These are phyloP conservation scores for Rheum nobile DNA, from an alignment of 148 eudicot species.

Conservation along the genomic window DNA sequence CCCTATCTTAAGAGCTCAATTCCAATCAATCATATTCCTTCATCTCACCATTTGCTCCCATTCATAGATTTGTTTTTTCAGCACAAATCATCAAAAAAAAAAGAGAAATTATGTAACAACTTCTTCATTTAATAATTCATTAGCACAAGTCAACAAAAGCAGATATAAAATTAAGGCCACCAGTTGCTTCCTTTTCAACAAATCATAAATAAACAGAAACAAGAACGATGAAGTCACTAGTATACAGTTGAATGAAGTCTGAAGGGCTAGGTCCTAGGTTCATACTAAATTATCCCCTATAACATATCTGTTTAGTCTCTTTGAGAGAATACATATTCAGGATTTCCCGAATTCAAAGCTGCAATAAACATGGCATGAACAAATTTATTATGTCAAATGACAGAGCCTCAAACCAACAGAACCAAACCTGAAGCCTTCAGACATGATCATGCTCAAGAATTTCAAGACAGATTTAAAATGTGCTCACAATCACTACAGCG, in stretches of 20 bases:
- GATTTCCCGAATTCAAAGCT: background rate
- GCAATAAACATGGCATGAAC: background rate
- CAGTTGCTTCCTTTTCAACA: background rate
- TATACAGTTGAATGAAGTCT: background rate
- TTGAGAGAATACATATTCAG: background rate
- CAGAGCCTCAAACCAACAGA: background rate
- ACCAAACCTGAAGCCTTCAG: background rate
- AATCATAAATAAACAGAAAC: background rate
- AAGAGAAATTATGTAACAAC: background rate
- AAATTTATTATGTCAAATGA: background rate
- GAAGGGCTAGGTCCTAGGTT: background rate
- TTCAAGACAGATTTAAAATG: background rate
- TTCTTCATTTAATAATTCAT: background rate
- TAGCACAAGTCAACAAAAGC: background rate
- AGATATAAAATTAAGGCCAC: background rate
- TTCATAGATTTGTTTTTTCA: background rate
- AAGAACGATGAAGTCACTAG: background rate
- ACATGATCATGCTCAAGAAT: background rate
- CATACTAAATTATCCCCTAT: background rate
- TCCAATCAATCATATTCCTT: background rate
- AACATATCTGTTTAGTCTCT: background rate
- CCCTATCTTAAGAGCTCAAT: background rate
- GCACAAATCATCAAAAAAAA: background rate
- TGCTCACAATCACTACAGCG: background rate
- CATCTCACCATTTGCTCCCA: background rate